Base-by-base conservation (phyloP, 2,329 filamentous ascomycete genomes). In the Tolypocladium amazonense region DNA sequence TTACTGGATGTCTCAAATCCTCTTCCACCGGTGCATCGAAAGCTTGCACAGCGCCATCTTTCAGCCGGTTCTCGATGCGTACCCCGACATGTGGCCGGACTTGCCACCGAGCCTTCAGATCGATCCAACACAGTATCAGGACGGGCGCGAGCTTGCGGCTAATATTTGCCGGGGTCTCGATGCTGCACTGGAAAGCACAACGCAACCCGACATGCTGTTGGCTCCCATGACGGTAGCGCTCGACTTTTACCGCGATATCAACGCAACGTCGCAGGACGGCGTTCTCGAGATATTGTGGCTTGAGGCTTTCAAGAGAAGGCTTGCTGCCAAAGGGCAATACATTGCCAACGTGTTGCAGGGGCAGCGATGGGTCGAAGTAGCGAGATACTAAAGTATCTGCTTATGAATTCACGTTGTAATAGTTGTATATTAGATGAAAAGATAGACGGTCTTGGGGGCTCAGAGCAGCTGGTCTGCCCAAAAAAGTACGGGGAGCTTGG, bases 101-200 rank as follows among this genome's bases (percentile, higher is more conserved):
- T 62, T 79, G 55, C 74, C 75, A 1, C 64, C 68, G 4, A 70
- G 71, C 23, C 65, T 78, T 14, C 71, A 73, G 38, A 69, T 80
- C 52, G 75, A 82, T 58, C 67, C 74, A 3, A 66, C 68, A 15
- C 72, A 69, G 39, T 83, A 81, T 62, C 72, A 76, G 20, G 74
- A 77, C 60, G 75, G 74, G 1, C 72, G 74, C 23, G 72, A 76
- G 57, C 69, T 80, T 39, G 80, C 81, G 0, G 75, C 73, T 11
- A 75, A 77, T 58, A 76, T 83, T 20, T 83, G 81, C 63, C 75
- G 80, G 47, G 76, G 76, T 3, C 68, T 84, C 5, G 81, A 83
- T 61, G 78, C 74, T 53, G 76, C 75, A 0, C 70, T 82, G 6
- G 68, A 66, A 8, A 70, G 68, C 3, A 78, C 75, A 1, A 71